Percentiles rank a stretch among this genome's conserved stretches.
phyloP scores from a whole-genome alignment of 768 basidiomycete genomes.

The Fomitopsis serialis region DNA sequence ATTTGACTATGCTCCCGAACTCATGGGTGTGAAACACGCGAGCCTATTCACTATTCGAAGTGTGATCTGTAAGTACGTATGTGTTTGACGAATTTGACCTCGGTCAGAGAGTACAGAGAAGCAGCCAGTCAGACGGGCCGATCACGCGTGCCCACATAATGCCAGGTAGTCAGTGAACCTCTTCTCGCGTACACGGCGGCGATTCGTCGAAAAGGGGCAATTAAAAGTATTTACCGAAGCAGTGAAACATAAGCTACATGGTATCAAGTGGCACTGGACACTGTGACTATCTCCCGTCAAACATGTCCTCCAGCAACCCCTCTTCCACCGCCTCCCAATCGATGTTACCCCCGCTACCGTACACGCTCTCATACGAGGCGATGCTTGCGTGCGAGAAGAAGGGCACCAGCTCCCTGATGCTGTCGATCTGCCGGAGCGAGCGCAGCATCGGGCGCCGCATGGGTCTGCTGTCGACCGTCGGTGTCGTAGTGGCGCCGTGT shows the following conservation, averaged over 20 bases:
- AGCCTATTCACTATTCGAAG: not conserved
- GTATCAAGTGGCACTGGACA: no score
- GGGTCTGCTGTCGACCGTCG: constrained; percentile 22
- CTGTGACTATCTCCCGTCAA: constrained; percentile 69
- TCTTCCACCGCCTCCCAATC: constrained; percentile 90
- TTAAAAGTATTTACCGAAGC: no score
- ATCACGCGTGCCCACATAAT: no score
- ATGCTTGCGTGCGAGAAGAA: constrained; percentile 92
- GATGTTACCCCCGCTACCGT: constrained; percentile 71
- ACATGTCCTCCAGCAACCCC: constrained; percentile 81
- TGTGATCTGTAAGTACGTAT: no score
- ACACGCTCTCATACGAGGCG: constrained; percentile 85
- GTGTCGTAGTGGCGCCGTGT: constrained; percentile 9
- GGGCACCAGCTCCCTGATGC: constrained; percentile 77
- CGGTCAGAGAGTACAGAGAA: no score
- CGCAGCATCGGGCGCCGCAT: constrained; percentile 75
- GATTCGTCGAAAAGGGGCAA: no score
- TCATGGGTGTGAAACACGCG: not conserved
- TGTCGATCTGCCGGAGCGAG: constrained; percentile 67
- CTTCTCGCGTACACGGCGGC: no score
- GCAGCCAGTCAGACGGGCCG: no score
- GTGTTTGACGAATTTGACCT: no score
- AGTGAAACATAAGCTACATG: no score
- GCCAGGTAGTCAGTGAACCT: no score
- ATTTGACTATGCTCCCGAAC: no score